Conservation (phyloP, 352 stramenopile genomes). For the Pythium scleroteichum region DNA sequence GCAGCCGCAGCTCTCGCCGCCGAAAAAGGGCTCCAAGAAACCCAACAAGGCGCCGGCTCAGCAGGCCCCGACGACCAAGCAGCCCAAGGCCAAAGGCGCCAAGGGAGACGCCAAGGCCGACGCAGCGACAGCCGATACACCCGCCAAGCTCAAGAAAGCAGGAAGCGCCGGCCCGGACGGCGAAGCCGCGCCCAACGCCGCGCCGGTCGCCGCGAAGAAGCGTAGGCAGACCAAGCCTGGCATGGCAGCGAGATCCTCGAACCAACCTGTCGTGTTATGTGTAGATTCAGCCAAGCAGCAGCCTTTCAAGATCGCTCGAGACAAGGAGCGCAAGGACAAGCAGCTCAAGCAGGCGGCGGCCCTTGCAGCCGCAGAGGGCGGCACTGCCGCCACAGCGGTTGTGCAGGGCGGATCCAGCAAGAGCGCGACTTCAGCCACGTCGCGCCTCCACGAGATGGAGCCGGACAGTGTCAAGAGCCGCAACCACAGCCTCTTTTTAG, state of each 20-base stretch:
- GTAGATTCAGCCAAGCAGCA: slow-evolving; percentile 28
- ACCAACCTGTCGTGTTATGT: neutral
- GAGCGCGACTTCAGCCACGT: neutral
- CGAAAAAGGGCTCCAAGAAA: slow-evolving; percentile 19
- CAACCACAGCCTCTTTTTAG: slow-evolving; percentile 69
- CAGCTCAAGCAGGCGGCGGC: slow-evolving; percentile 20
- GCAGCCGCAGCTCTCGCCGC: slow-evolving; percentile 2
- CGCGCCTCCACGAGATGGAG: slow-evolving; percentile 28
- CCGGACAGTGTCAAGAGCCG: slow-evolving; percentile 71
- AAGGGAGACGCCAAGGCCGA: slow-evolving; percentile 14
- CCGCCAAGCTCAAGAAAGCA: slow-evolving; percentile 15
- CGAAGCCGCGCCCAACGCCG: neutral
- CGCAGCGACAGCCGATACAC: neutral
- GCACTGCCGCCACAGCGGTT: neutral
- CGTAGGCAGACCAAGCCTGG: neutral
- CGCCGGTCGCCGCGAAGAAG: neutral
- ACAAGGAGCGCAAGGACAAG: slow-evolving; percentile 42
- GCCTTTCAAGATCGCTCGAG: slow-evolving; percentile 30
- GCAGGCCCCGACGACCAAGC: slow-evolving; percentile 6
- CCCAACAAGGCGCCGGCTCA: slow-evolving; percentile 4
- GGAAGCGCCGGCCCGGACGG: neutral
- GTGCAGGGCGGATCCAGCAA: neutral
- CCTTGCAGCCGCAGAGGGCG: neutral
- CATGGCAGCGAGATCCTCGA: neutral
- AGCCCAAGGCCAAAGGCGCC: slow-evolving; percentile 22